Evolutionary conservation across 2,329 filamentous ascomycete species (phyloP), one percentile per base, ranked within the genome.

Genomic region (Chaetomium olivaceum): DNA sequence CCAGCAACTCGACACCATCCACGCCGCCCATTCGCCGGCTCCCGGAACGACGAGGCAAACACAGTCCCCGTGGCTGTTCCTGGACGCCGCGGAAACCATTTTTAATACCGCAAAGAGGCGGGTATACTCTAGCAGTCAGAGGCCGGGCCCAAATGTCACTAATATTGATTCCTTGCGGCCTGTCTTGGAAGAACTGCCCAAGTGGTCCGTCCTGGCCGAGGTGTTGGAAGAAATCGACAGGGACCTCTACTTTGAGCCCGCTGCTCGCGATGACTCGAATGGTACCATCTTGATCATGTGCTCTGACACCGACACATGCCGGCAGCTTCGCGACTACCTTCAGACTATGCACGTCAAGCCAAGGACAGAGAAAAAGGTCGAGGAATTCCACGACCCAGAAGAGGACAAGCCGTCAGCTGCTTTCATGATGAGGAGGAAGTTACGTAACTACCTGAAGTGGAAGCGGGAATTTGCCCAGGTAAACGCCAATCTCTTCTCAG

Each of bases 211-310:
- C 19, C 81, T 99, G 21, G 90, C 92, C n/a, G 93, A 97, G 64
- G 89, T 97, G 0, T 80, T 99, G 4, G 90, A 94, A 69, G 95
- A 99, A 77, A 97, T 99, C 71, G 95, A 98, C 73, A 87, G 89
- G 61, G 93, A 97, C 73, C 83, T 92, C 19, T 95, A 96, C 75
- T 89, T 96, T 73, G 93, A 96, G 68, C 90, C 92, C 6, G 80
- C 83, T 9, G 79, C 83, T n/a, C 83, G 86, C 63, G 92, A 95
- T 75, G 91, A 93, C 72, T 96, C 93, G 0, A 96, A 93, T 74
- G 91, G 91, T n/a, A 92, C 91, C 2, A 92, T 97, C 58, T 80
- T 99, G 39, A 92, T 99, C 75, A 98, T 99, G 95, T 98, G 94
- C 74, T 89, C 90, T 29, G 94, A 96, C 73, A 88, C 91, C 64